A percentile compares a stretch with the other conserved stretches of the same genome.
Evolutionary conservation across 2,329 filamentous ascomycete genomes (phyloP).

Genomic region (Fusarium abutilonis): DNA sequence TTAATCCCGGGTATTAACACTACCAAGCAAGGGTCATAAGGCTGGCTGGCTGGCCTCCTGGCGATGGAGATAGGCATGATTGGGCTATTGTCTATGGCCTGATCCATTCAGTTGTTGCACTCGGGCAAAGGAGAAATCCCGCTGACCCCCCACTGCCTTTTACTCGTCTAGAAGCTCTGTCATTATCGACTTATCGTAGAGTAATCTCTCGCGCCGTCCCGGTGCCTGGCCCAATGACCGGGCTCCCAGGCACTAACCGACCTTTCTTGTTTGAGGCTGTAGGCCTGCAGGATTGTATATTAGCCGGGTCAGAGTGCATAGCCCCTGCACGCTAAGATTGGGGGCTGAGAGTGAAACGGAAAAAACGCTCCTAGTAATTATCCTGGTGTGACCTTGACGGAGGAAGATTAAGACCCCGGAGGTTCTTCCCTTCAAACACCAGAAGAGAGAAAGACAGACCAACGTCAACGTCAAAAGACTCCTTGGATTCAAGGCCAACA

Average conservation of each 20-base stretch:
- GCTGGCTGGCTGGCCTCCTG: conserved; percentile 8
- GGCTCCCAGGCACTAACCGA: too few species aligned
- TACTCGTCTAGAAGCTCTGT: background rate
- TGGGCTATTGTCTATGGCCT: conserved; percentile 1
- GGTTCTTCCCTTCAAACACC: background rate
- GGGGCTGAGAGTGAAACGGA: conserved; percentile 21
- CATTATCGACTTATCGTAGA: background rate
- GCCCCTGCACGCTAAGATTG: background rate
- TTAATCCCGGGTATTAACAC: conserved; percentile 2
- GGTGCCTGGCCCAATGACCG: too few species aligned
- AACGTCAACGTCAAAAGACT: background rate
- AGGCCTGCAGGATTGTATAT: background rate
- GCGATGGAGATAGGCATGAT: background rate
- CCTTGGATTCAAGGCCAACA: background rate
- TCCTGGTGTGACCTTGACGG: background rate
- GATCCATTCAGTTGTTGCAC: background rate
- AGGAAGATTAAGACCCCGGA: background rate
- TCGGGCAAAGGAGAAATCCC: background rate
- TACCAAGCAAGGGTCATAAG: conserved; percentile 28
- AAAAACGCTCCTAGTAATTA: background rate
- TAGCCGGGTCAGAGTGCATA: background rate
- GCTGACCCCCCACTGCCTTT: conserved; percentile 2
- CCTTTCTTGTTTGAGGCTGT: too few species aligned
- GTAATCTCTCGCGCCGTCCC: background rate
- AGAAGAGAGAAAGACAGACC: background rate